Evolutionary conservation across 2,329 filamentous ascomycete genomes (phyloP).

Genomic region (Pestalotiopsis sp.): DNA sequence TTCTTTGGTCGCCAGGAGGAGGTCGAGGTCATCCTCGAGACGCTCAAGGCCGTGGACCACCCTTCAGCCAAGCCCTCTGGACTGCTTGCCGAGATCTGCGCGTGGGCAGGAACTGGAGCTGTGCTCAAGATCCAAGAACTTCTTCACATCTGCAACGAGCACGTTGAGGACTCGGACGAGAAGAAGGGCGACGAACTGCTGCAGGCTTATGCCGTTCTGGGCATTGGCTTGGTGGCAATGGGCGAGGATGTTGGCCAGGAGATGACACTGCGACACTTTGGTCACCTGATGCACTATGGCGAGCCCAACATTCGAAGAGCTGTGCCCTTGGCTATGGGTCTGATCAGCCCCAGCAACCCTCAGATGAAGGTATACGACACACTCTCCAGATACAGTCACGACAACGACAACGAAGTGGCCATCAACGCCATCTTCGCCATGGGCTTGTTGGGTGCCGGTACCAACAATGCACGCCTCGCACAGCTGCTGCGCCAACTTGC

Average conservation of each 20-base stretch:
- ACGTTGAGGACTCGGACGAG: slow-evolving; percentile 90
- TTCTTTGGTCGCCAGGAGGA: slow-evolving; percentile 98
- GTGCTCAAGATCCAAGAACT: slow-evolving; percentile 97
- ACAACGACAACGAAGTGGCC: slow-evolving; percentile 97
- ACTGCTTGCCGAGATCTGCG: slow-evolving; percentile 93
- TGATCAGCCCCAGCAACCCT: slow-evolving; percentile 95
- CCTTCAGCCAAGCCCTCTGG: slow-evolving; percentile 96
- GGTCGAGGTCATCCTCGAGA: slow-evolving; percentile 97
- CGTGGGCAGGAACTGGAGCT: slow-evolving; percentile 96
- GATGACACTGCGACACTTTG: slow-evolving; percentile 97
- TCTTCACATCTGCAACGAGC: slow-evolving; percentile 96
- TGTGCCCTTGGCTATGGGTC: slow-evolving; percentile 93
- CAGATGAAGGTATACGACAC: slow-evolving; percentile 99
- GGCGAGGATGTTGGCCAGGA: slow-evolving; percentile 98
- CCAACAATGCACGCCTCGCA: slow-evolving; percentile 95
- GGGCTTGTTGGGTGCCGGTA: slow-evolving; percentile 94
- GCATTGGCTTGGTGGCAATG: slow-evolving; percentile 94
- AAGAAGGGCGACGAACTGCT: slow-evolving; percentile 95
- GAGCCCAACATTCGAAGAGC: slow-evolving; percentile 96
- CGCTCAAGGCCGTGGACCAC: slow-evolving; percentile 94
- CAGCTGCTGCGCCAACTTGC: slow-evolving; percentile 93
- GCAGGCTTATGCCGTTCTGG: slow-evolving; percentile 94
- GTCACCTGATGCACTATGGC: slow-evolving; percentile 98
- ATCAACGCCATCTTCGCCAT: slow-evolving; percentile 99
- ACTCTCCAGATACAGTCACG: slow-evolving; percentile 94